These are phyloP conservation scores for Tricholoma bakamatsutake DNA, from an alignment of 768 basidiomycete genomes.

Conservation along the genomic window DNA sequence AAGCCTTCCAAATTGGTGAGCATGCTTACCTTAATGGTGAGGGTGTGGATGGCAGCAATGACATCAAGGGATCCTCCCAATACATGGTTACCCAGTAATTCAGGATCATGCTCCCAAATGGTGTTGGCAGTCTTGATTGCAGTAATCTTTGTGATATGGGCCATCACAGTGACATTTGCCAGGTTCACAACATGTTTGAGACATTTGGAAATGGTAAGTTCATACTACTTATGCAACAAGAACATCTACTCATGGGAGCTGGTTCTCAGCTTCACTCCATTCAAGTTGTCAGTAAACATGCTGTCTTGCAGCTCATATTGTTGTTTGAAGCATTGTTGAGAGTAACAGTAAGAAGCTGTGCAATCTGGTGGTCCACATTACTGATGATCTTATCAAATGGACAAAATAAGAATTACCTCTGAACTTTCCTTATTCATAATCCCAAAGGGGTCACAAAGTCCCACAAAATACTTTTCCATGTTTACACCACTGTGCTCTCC, in stretches of 20 bases:
- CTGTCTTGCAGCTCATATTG: slow-evolving; percentile 13
- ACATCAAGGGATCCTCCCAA: slow-evolving; percentile 22
- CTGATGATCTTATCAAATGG: not conserved
- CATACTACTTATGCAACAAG: slow-evolving; percentile 14
- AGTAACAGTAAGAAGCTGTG: slow-evolving; percentile 15
- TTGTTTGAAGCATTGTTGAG: slow-evolving; percentile 22
- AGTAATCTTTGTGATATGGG: no score
- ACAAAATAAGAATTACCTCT: slow-evolving; percentile 5
- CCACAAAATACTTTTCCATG: slow-evolving; percentile 19
- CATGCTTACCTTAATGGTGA: slow-evolving; percentile 17
- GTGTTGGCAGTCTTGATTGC: slow-evolving; percentile 20
- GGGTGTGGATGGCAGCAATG: slow-evolving; percentile 22
- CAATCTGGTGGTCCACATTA: not conserved
- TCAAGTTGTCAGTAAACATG: slow-evolving; percentile 3
- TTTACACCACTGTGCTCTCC: slow-evolving; percentile 22
- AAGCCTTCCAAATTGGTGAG: not conserved
- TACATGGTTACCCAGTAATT: slow-evolving; percentile 23
- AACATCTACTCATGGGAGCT: slow-evolving; percentile 16
- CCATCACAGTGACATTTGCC: no score
- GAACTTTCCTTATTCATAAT: slow-evolving; percentile 16
- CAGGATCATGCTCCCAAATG: slow-evolving; percentile 31
- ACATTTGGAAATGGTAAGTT: slow-evolving; percentile 24
- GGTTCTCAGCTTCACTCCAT: slow-evolving; percentile 13
- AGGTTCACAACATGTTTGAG: no score
- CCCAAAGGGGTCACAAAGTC: slow-evolving; percentile 13